Evolutionary conservation across 2,329 filamentous ascomycete genomes (phyloP).

Genomic region (Exophiala viscosa): DNA sequence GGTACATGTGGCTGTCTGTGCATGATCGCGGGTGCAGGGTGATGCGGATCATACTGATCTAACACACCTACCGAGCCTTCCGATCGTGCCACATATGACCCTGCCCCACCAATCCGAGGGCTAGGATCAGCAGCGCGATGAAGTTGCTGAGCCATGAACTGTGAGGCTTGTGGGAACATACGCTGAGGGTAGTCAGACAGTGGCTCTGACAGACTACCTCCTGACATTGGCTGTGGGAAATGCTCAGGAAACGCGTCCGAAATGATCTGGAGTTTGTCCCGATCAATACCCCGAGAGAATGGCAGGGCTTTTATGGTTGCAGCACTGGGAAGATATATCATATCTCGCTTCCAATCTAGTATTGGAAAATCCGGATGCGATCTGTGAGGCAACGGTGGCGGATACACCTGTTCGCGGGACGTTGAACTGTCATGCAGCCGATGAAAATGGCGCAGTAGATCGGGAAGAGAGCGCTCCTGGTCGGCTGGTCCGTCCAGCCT

Average conservation of each 20-base stretch:
- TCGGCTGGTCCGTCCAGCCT: background rate
- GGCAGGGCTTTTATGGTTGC: constrained; percentile 45
- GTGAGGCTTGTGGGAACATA: background rate
- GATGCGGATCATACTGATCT: constrained; percentile 49
- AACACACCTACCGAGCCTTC: constrained; percentile 33
- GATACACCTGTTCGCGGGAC: constrained; percentile 8
- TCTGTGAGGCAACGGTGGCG: constrained; percentile 1
- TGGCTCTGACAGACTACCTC: background rate
- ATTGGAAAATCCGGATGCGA: constrained; percentile 29
- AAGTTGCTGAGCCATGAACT: background rate
- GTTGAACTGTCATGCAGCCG: constrained; percentile 34
- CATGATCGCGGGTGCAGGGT: constrained; percentile 29
- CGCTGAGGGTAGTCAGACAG: background rate
- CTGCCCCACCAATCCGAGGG: background rate
- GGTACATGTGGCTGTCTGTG: background rate
- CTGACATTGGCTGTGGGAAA: constrained; percentile 31
- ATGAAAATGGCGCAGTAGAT: constrained; percentile 39
- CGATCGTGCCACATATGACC: constrained; percentile 7
- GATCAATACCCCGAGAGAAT: constrained; percentile 54
- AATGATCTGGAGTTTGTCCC: constrained; percentile 52
- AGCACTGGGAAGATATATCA: constrained; percentile 58
- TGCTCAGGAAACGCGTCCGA: constrained; percentile 49
- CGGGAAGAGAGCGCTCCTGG: constrained; percentile 25
- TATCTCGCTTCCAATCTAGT: constrained; percentile 57
- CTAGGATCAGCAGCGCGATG: background rate